Conservation (phyloP, 805 yeast genomes). For the Yamadazyma sp. region DNA sequence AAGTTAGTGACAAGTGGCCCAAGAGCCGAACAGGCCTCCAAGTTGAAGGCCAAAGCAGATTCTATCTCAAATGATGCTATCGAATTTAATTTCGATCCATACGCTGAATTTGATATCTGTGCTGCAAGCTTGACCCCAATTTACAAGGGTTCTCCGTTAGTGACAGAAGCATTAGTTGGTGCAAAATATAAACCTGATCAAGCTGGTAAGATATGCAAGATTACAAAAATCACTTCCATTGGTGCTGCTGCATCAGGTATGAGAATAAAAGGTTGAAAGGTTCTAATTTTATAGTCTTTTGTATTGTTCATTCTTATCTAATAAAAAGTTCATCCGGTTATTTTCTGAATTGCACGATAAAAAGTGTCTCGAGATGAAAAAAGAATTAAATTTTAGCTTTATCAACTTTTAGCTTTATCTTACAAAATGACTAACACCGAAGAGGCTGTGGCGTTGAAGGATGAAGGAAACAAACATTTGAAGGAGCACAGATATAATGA, state of each 20-base stretch:
- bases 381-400: no score
- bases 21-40: conserved; percentile 85
- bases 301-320: conserved; percentile 7
- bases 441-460: conserved; percentile 54
- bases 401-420: no score
- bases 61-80: conserved; percentile 79
- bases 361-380: no score
- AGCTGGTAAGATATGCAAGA: conserved; percentile 75
- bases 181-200: conserved; percentile 78
- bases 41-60: conserved; percentile 79
- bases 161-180: conserved; percentile 81
- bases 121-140: conserved; percentile 86
- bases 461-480: conserved; percentile 70
- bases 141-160: conserved; percentile 69
- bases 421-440: conserved; percentile 3
- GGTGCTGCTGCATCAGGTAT: conserved; percentile 95
- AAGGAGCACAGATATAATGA: conserved; percentile 60
- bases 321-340: conserved; percentile 9
- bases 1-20: conserved; percentile 69
- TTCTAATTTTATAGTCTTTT: not conserved
- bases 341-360: no score
- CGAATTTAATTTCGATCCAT: conserved; percentile 89
- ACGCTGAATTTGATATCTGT: conserved; percentile 88
- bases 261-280: conserved; percentile 35
- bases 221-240: conserved; percentile 73